A percentile compares a stretch with the other conserved stretches of the same genome.
These are phyloP conservation scores for Porphyrellus cyaneotinctus DNA, from an alignment of 768 basidiomycete species.

Conservation along the genomic window DNA sequence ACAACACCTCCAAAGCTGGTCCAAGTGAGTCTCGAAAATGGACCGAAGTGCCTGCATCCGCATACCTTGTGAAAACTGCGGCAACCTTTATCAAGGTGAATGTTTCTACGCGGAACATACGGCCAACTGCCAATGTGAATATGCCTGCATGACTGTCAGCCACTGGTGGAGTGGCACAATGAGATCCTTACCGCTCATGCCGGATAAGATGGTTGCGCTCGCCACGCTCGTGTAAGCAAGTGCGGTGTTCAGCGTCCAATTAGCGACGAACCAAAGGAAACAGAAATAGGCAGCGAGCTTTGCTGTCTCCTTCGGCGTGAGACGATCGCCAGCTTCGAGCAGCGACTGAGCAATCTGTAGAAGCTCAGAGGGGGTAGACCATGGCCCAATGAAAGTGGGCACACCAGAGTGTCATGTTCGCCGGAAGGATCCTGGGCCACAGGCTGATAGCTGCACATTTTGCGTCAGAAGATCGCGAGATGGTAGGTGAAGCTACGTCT, in stretches of 20 bases:
- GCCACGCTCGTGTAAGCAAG: slow-evolving; percentile 91
- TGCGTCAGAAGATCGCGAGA: not conserved
- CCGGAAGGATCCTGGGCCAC: slow-evolving; percentile 14
- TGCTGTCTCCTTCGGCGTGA: slow-evolving; percentile 70
- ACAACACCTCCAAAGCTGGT: slow-evolving; percentile 76
- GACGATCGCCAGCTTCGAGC: slow-evolving; percentile 30
- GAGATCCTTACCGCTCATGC: slow-evolving; percentile 71
- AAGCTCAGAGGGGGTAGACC: not conserved
- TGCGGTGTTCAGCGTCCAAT: slow-evolving; percentile 84
- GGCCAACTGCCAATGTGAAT: slow-evolving; percentile 85
- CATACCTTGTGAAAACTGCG: slow-evolving; percentile 78
- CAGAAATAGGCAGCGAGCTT: slow-evolving; percentile 77
- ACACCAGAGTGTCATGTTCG: slow-evolving; percentile 19
- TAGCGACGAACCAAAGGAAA: slow-evolving; percentile 90
- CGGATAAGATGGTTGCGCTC: slow-evolving; percentile 84
- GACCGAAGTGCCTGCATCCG: not conserved
- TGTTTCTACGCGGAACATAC: slow-evolving; percentile 75
- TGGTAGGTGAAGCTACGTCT: not conserved
- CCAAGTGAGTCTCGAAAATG: slow-evolving; percentile 6
- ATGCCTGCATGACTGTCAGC: slow-evolving; percentile 55
- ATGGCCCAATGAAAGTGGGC: not conserved
- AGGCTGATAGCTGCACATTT: slow-evolving; percentile 23
- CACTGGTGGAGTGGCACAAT: not conserved
- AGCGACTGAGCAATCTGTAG: slow-evolving; percentile 9
- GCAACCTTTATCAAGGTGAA: slow-evolving; percentile 67